Evolutionary conservation across 73 alveolate genomes (phyloP).

Genomic region (Effrenium voratum): DNA sequence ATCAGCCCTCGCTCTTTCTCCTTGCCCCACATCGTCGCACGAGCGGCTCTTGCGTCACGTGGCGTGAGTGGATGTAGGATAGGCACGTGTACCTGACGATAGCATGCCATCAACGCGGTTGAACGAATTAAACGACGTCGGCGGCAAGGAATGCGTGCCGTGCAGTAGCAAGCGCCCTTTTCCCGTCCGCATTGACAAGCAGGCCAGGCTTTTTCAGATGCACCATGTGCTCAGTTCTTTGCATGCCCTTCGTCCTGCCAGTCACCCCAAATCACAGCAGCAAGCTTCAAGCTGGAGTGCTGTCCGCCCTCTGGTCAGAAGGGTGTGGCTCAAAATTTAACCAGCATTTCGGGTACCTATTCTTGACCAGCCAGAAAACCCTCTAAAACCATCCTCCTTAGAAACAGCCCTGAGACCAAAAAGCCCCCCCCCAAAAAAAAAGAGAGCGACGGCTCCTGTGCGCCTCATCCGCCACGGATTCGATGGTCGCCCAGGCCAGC

Average conservation of each 20-base stretch:
- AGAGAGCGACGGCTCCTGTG: slow-evolving; percentile 76
- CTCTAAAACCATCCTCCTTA: too few relatives aligned
- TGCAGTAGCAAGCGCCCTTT: too few relatives aligned
- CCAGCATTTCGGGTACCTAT: too few relatives aligned
- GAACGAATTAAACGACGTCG: neutral
- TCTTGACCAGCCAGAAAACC: too few relatives aligned
- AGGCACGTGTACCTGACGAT: slow-evolving; percentile 68
- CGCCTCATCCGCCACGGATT: slow-evolving; percentile 68
- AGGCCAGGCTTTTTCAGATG: neutral
- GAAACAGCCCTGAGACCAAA: too few relatives aligned
- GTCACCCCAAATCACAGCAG: neutral
- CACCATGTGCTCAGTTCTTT: slow-evolving; percentile 81
- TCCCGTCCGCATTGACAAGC: too few relatives aligned
- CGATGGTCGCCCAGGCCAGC: slow-evolving; percentile 65
- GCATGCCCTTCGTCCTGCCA: slow-evolving; percentile 81
- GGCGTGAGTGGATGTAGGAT: slow-evolving; percentile 65
- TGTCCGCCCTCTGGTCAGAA: too few relatives aligned
- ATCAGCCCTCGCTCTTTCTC: too few relatives aligned
- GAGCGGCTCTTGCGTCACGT: slow-evolving; percentile 75
- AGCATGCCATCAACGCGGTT: neutral
- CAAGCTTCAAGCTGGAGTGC: too few relatives aligned
- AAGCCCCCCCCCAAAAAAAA: too few relatives aligned
- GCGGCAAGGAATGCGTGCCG: neutral
- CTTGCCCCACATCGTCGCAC: too few relatives aligned
- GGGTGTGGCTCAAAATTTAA: too few relatives aligned